Conservation (phyloP, 2,329 filamentous ascomycete genomes). For the Penicillium hordei region DNA sequence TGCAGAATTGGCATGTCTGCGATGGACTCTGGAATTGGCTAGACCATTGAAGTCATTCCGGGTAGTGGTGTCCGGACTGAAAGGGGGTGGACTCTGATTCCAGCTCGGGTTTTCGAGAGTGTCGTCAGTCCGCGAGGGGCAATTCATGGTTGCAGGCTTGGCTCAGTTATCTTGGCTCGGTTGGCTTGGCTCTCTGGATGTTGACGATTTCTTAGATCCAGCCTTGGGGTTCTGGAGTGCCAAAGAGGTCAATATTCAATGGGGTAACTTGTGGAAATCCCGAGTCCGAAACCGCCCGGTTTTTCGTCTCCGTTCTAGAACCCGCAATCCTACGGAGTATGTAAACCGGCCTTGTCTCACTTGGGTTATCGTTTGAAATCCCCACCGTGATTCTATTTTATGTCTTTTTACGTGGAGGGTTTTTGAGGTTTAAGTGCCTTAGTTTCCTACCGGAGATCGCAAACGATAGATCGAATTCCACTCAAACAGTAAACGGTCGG, state of each 20-base stretch:
- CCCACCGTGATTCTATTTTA: background rate
- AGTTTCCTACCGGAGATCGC: background rate
- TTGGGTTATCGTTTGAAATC: background rate
- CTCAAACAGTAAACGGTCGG: background rate
- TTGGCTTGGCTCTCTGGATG: background rate
- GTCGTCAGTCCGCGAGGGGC: constrained; percentile 62
- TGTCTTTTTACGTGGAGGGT: background rate
- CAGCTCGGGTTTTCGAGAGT: constrained; percentile 53
- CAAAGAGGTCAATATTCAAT: background rate
- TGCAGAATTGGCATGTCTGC: constrained; percentile 37
- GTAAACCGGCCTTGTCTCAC: background rate
- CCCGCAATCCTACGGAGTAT: background rate
- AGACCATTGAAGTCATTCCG: constrained; percentile 62
- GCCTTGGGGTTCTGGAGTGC: background rate
- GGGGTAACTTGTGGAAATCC: constrained; percentile 10
- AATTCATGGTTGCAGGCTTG: constrained; percentile 55
- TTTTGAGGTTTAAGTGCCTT: background rate
- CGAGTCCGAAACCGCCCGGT: constrained; percentile 29
- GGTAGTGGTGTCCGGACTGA: constrained; percentile 62
- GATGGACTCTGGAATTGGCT: constrained; percentile 56
- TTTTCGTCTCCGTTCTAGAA: constrained; percentile 1
- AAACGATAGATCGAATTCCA: constrained; percentile 1
- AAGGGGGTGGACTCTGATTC: constrained; percentile 61
- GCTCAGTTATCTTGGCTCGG: background rate
- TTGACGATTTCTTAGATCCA: background rate